Evolutionary conservation across 2,329 filamentous ascomycete genomes (phyloP).

Genomic region (Fusarium sp.): DNA sequence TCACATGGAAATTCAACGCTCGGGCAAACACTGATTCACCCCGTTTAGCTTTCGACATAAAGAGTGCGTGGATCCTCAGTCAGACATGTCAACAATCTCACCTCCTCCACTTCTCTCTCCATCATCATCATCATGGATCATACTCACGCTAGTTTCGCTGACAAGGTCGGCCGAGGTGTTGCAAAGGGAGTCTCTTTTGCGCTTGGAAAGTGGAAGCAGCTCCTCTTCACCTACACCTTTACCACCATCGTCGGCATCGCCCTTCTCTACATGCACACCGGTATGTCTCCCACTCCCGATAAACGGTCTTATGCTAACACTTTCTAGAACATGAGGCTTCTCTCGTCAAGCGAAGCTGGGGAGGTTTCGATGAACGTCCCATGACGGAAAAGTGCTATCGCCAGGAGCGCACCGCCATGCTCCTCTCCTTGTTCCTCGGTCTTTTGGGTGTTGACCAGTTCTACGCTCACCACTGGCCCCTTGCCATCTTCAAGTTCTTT

Average conservation of each 20-base stretch:
- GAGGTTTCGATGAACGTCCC: conserved; percentile 29
- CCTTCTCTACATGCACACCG: conserved; percentile 11
- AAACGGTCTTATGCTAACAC: background rate
- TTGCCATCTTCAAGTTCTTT: conserved; percentile 34
- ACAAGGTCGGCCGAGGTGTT: conserved; percentile 20
- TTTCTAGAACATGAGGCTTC: background rate
- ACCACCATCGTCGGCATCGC: conserved; percentile 6
- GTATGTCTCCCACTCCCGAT: background rate
- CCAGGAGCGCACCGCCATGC: conserved; percentile 38
- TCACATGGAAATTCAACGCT: too few relatives aligned
- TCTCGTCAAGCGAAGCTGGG: conserved; percentile 28
- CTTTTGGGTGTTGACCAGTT: conserved; percentile 31
- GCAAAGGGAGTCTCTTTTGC: conserved; percentile 6
- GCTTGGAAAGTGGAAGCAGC: conserved; percentile 7
- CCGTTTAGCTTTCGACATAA: background rate
- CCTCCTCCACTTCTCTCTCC: background rate
- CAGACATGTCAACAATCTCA: background rate
- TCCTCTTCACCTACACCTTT: conserved; percentile 18
- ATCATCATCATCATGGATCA: conserved; percentile 5
- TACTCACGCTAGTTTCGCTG: conserved; percentile 9
- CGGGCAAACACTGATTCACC: too few relatives aligned
- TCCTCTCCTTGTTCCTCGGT: conserved; percentile 29
- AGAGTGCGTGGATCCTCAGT: background rate
- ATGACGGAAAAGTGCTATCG: conserved; percentile 30
- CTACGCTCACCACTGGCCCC: conserved; percentile 33